phyloP scores from a whole-genome alignment of 225 moss, liverwort and hornwort species.

The Pseudoscleropodium purum region DNA sequence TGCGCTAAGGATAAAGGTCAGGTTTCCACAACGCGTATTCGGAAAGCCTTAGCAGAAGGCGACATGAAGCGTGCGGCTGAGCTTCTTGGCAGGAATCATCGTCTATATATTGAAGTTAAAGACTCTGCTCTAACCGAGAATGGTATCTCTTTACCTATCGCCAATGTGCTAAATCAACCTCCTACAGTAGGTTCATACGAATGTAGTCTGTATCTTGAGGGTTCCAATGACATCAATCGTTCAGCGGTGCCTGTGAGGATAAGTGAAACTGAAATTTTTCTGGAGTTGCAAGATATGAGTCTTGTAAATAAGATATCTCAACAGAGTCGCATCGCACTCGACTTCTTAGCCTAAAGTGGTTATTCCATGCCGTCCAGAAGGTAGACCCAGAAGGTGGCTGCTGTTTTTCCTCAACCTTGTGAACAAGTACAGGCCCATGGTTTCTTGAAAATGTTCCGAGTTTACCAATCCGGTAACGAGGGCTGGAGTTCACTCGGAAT shows the following conservation, averaged over 20 bases:
- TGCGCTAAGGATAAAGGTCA: conserved; percentile 78
- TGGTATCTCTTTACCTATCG: conserved; percentile 32
- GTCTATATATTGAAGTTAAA: conserved; percentile 56
- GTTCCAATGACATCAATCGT: not conserved
- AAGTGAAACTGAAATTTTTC: conserved; percentile 22
- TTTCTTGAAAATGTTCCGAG: not conserved
- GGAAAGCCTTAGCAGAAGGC: conserved; percentile 68
- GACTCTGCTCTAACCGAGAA: conserved; percentile 25
- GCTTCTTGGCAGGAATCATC: conserved; percentile 75
- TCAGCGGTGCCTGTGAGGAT: conserved; percentile 20
- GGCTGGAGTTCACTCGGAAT: not conserved
- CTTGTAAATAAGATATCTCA: conserved; percentile 50
- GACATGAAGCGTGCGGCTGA: conserved; percentile 60
- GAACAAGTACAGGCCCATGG: not conserved
- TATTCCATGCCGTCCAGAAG: not conserved
- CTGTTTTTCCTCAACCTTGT: not conserved
- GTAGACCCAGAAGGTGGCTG: not conserved
- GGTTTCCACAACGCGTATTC: conserved; percentile 80
- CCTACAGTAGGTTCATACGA: conserved; percentile 59
- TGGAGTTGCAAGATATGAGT: conserved; percentile 43
- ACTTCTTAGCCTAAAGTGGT: conserved; percentile 9
- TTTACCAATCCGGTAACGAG: not conserved
- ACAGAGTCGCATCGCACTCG: conserved; percentile 40
- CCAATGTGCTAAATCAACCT: conserved; percentile 73
- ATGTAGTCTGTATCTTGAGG: conserved; percentile 37